These are phyloP conservation scores for Chernovozyma sophiae-reginae DNA, from an alignment of 1,139 yeast species.

Conservation along the genomic window DNA sequence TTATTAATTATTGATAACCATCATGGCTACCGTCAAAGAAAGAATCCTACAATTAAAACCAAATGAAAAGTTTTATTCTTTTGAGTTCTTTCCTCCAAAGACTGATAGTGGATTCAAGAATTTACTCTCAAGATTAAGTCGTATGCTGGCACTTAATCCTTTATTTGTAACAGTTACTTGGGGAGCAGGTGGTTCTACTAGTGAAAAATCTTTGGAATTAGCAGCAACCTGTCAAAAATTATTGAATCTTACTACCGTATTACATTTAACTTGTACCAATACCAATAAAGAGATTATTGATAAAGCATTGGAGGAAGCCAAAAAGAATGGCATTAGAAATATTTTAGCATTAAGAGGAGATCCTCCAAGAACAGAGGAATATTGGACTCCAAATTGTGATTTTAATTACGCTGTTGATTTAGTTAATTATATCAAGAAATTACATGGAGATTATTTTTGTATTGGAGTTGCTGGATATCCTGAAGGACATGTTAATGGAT, in stretches of 20 bases:
- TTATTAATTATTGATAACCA: not conserved
- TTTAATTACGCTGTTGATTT: slow-evolving; percentile 79
- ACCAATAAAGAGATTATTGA: slow-evolving; percentile 77
- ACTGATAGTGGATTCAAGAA: slow-evolving; percentile 85
- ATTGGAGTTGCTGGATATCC: slow-evolving; percentile 95
- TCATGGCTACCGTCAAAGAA: slow-evolving; percentile 49
- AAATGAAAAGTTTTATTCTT: slow-evolving; percentile 67
- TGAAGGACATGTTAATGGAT: slow-evolving; percentile 91
- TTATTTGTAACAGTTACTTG: slow-evolving; percentile 90
- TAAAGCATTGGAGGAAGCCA: slow-evolving; percentile 71
- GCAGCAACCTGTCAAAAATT: slow-evolving; percentile 76
- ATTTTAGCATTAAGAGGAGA: slow-evolving; percentile 94
- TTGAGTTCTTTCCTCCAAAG: slow-evolving; percentile 97
- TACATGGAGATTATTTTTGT: slow-evolving; percentile 74
- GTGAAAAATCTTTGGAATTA: slow-evolving; percentile 77
- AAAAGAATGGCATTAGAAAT: slow-evolving; percentile 71
- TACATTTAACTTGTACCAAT: slow-evolving; percentile 95
- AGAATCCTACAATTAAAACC: slow-evolving; percentile 46
- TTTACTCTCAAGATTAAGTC: slow-evolving; percentile 75
- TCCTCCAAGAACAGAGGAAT: slow-evolving; percentile 83
- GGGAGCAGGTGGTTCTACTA: slow-evolving; percentile 98
- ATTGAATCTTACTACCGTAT: slow-evolving; percentile 78
- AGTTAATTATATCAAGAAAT: slow-evolving; percentile 65
- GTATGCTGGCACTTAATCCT: slow-evolving; percentile 88
- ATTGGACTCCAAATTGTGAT: slow-evolving; percentile 54